phyloP scores from a whole-genome alignment of 495 filamentous ascomycete genomes.

The Aspergillus leporis region DNA sequence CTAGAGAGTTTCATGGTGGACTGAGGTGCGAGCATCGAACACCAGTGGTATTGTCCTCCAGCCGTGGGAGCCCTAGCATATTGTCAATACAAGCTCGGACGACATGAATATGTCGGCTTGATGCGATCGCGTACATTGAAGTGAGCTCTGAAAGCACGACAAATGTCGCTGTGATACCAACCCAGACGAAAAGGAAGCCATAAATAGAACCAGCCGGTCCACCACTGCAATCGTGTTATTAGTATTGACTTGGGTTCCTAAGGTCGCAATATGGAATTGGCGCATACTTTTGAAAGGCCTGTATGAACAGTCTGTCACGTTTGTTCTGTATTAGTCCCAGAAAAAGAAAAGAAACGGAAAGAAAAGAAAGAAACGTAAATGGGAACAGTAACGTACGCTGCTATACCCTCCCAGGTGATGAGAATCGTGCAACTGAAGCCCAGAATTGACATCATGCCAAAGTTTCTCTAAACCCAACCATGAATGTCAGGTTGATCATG shows the following conservation, averaged over 20 bases:
- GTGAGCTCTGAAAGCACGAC: background rate
- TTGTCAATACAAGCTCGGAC: background rate
- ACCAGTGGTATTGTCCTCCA: constrained; percentile 50
- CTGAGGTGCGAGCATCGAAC: constrained; percentile 39
- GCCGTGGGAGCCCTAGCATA: constrained; percentile 15
- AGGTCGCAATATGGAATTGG: background rate
- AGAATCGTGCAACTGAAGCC: background rate
- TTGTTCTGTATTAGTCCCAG: too few species aligned
- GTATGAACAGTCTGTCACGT: background rate
- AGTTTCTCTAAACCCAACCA: background rate
- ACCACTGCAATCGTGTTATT: background rate
- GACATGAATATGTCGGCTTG: background rate
- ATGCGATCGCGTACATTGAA: background rate
- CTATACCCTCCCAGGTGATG: background rate
- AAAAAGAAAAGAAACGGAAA: background rate
- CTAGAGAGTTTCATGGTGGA: constrained; percentile 39
- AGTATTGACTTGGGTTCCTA: background rate
- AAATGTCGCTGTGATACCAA: background rate
- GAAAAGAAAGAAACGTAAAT: background rate
- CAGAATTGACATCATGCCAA: background rate
- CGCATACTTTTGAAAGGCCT: background rate
- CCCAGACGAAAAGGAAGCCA: background rate
- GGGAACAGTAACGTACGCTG: background rate
- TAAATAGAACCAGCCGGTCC: background rate
- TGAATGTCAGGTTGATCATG: background rate